Evolutionary conservation across 768 basidiomycete genomes (phyloP).

Genomic region (Tremella mesenterica): DNA sequence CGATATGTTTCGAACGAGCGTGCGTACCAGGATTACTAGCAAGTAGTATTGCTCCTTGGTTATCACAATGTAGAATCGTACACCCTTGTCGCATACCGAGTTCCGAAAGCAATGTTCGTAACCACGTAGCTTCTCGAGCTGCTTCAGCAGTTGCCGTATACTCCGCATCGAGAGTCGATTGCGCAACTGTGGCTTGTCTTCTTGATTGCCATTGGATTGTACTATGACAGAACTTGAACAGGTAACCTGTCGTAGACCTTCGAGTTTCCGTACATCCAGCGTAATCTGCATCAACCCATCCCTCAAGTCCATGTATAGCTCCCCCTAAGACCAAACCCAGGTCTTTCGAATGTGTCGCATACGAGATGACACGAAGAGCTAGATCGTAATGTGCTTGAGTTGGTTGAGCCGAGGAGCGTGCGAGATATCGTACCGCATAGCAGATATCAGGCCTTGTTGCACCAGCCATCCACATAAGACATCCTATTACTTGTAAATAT

Average conservation of each 20-base stretch:
- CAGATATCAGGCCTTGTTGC: slow-evolving; percentile 41
- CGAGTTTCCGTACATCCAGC: slow-evolving; percentile 34
- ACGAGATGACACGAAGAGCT: slow-evolving; percentile 1
- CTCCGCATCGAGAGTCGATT: slow-evolving; percentile 49
- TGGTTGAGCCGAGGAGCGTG: slow-evolving; percentile 14
- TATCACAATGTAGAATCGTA: slow-evolving; percentile 40
- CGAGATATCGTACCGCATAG: slow-evolving; percentile 11
- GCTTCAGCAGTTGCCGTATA: slow-evolving; percentile 47
- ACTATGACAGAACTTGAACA: slow-evolving; percentile 42
- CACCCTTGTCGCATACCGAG: neutral
- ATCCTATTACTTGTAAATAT: slow-evolving; percentile 26
- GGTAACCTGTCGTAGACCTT: slow-evolving; percentile 44
- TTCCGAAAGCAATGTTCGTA: slow-evolving; percentile 20
- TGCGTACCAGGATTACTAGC: neutral
- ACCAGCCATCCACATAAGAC: slow-evolving; percentile 41
- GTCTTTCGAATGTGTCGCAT: slow-evolving; percentile 39
- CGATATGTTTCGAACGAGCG: neutral
- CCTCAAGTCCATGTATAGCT: neutral
- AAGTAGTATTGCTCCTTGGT: slow-evolving; percentile 40
- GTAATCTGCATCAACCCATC: slow-evolving; percentile 41
- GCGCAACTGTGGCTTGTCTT: slow-evolving; percentile 46
- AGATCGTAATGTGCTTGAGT: slow-evolving; percentile 38
- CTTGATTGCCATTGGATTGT: slow-evolving; percentile 48
- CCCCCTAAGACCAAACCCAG: slow-evolving; percentile 37
- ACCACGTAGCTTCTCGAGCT: slow-evolving; percentile 46